phyloP scores from a whole-genome alignment of 78 protist genomes.

The Isochrysis galbana region DNA sequence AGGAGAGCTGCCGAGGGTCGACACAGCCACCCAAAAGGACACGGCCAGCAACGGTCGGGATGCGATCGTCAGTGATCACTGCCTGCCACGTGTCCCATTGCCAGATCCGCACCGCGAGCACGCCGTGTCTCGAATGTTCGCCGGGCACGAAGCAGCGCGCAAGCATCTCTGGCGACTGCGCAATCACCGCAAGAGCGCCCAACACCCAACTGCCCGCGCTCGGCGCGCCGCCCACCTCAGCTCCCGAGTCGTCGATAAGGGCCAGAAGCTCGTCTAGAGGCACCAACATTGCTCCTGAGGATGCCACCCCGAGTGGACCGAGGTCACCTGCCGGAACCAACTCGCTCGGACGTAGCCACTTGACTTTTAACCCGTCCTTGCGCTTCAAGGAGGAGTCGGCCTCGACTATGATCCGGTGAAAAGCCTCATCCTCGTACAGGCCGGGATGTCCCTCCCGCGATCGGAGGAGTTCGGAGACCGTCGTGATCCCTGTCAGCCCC shows the following conservation, averaged over 20 bases:
- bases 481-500: background rate
- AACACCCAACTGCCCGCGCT: background rate
- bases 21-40: background rate
- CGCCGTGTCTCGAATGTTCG: background rate
- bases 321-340: background rate
- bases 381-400: background rate
- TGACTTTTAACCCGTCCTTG: background rate
- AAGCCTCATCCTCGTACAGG: background rate
- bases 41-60: background rate
- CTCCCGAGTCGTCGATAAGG: too few species aligned
- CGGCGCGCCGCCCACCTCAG: too few species aligned
- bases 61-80: background rate
- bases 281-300: background rate
- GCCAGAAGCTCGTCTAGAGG: too few species aligned
- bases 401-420: background rate
- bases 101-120: background rate
- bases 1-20: background rate
- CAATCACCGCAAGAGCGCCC: background rate
- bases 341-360: background rate
- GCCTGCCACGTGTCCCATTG: background rate
- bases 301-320: background rate
- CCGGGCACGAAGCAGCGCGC: background rate
- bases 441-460: background rate
- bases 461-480: background rate
- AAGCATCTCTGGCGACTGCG: background rate